These are phyloP conservation scores for Anthracocystis panici-leucophaei DNA, from an alignment of 1,284 basidiomycete species.

Conservation along the genomic window DNA sequence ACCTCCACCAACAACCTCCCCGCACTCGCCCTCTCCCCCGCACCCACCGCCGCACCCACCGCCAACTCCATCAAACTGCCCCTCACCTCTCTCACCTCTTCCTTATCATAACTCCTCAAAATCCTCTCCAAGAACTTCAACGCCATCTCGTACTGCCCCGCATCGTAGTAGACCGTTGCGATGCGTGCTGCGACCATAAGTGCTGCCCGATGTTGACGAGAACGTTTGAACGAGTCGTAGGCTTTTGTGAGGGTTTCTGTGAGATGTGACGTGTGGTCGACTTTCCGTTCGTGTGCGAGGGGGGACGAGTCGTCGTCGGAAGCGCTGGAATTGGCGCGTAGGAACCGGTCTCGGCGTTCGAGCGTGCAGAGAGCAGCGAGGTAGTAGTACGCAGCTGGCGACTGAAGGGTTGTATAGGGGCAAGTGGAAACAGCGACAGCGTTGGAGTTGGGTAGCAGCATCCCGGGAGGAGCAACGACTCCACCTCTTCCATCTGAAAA, in stretches of 20 bases:
- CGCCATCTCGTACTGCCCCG: conserved; percentile 48
- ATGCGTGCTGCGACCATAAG: conserved; percentile 54
- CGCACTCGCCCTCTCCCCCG: conserved; percentile 23
- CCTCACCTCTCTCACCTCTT: conserved; percentile 27
- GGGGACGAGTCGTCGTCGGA: conserved; percentile 18
- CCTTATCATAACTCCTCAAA: conserved; percentile 47
- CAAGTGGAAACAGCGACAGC: conserved; percentile 30
- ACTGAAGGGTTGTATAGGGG: conserved; percentile 26
- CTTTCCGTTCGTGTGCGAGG: conserved; percentile 54
- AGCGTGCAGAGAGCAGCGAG: conserved; percentile 60
- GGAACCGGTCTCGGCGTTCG: conserved; percentile 51
- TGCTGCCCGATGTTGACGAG: conserved; percentile 27
- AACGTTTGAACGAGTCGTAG: conserved; percentile 56
- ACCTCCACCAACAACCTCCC: conserved; percentile 25
- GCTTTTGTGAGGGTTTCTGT: conserved; percentile 51
- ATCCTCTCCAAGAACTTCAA: conserved; percentile 62
- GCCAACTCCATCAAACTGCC: conserved; percentile 29
- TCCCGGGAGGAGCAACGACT: conserved; percentile 25
- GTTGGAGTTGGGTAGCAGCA: conserved; percentile 46
- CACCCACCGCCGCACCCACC: conserved; percentile 23
- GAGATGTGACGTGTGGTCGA: conserved; percentile 55
- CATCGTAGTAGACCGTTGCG: conserved; percentile 48
- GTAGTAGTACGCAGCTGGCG: conserved; percentile 55
- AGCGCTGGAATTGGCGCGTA: conserved; percentile 12
- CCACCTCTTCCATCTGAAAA: conserved; percentile 22